A percentile compares a stretch with the other conserved stretches of the same genome.
These are phyloP conservation scores for Neurospora sp. DNA, from an alignment of 495 filamentous ascomycete genomes.

Conservation along the genomic window DNA sequence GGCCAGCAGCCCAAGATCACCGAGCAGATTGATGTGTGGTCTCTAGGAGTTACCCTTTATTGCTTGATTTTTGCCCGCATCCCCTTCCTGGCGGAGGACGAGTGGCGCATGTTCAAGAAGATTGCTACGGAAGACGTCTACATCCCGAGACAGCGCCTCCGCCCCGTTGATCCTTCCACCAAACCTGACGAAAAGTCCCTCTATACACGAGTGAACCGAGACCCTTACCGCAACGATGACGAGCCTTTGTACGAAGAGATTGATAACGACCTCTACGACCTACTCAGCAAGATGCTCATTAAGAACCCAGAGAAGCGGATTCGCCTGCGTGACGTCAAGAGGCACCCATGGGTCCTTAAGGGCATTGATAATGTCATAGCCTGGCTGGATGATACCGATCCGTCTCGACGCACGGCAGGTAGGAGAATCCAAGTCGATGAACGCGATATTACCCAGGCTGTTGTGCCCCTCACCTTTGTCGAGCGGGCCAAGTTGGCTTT, in stretches of 20 bases:
- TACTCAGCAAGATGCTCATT: constrained; percentile 69
- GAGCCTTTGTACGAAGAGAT: constrained; percentile 79
- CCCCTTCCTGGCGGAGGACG: constrained; percentile 83
- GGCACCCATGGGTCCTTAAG: constrained; percentile 87
- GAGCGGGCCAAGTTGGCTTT: constrained; percentile 61
- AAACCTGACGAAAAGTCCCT: constrained; percentile 36
- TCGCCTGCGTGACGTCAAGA: constrained; percentile 83
- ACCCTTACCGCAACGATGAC: constrained; percentile 47
- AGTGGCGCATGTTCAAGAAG: constrained; percentile 79
- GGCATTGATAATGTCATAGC: constrained; percentile 61
- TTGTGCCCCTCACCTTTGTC: constrained; percentile 78
- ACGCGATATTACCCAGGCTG: constrained; percentile 79
- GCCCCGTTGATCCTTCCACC: constrained; percentile 56
- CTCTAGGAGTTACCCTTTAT: constrained; percentile 89
- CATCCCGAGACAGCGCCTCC: constrained; percentile 71
- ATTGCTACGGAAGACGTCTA: constrained; percentile 87
- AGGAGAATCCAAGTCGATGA: constrained; percentile 89
- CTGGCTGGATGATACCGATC: constrained; percentile 94
- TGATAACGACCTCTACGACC: constrained; percentile 68
- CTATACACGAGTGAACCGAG: constrained; percentile 44
- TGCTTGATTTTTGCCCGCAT: constrained; percentile 89
- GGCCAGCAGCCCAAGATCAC: constrained; percentile 40
- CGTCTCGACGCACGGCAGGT: constrained; percentile 66
- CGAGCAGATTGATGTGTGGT: constrained; percentile 89
- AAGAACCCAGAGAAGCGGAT: constrained; percentile 88